Evolutionary conservation across 306 rosid genomes (phyloP).

Genomic region (Abrus pulchellus): DNA sequence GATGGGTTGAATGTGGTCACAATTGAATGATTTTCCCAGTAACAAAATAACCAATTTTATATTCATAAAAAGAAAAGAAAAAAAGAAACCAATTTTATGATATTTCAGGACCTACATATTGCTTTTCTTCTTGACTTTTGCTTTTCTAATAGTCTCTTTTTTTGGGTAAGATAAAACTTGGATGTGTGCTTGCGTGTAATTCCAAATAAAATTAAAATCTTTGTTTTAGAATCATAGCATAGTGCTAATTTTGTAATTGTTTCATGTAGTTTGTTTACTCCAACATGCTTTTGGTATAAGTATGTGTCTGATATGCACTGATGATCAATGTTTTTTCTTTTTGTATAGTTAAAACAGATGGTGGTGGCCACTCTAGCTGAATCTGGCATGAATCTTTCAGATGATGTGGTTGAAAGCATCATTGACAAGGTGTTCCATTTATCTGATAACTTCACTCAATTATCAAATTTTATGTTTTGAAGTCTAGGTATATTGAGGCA

Average conservation of each 20-base stretch:
- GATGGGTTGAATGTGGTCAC: too few relatives aligned
- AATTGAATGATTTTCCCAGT: too few relatives aligned
- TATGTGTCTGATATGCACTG: neutral
- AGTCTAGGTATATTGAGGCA: slow-evolving; percentile 20
- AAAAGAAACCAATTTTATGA: neutral
- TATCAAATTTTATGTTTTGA: slow-evolving; percentile 2
- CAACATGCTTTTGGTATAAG: neutral
- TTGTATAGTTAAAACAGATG: slow-evolving; percentile 80
- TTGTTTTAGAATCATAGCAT: slow-evolving; percentile 7
- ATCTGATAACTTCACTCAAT: slow-evolving; percentile 25
- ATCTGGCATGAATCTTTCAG: slow-evolving; percentile 81
- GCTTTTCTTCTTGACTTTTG: neutral
- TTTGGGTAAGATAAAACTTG: neutral
- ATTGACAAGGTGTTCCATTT: slow-evolving; percentile 71
- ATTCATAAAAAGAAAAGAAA: too few relatives aligned
- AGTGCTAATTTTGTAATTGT: neutral
- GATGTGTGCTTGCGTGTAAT: neutral
- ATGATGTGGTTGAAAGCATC: slow-evolving; percentile 71
- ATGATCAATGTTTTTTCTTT: neutral
- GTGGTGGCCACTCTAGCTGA: slow-evolving; percentile 88
- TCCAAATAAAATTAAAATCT: neutral
- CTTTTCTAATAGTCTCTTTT: neutral
- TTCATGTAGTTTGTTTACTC: neutral
- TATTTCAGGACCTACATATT: neutral
- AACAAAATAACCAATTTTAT: neutral